Evolutionary conservation across 495 filamentous ascomycete species (phyloP), one percentile per base, ranked within the genome.

Genomic region (Evernia prunastri): DNA sequence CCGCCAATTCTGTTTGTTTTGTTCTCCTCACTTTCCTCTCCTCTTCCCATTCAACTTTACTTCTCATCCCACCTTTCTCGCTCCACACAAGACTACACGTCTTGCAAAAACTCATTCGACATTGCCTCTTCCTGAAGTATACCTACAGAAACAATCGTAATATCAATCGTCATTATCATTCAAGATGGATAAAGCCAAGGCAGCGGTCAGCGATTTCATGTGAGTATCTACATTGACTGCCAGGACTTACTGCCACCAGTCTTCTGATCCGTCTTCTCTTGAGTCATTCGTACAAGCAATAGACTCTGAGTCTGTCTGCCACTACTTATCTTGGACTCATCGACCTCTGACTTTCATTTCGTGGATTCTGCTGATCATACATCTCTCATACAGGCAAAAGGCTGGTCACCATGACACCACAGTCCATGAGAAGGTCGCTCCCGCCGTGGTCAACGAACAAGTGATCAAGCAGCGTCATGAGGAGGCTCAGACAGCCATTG

Each of bases 361-460:
- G 15, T 29, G 17, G 4, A 5, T 37, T 37, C 25, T 27, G 3
- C 29, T 63, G 25, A 60, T 53, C 58, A 29, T 13, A n/a, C 4
- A 54, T 63, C 20, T 27, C 7, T 39, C 25, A n/a, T 18, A 15
- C 56, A 77, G 75, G 72, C 57, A 71, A 71, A 81, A 81, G 67
- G 66, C 78, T 36, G 84, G 84, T 64, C 81, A 84, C 63, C 75
- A 85, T 66, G 81, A 86, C 69, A 87, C 84, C 25, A 86, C 83
- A 17, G 79, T 86, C 13, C 80, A 85, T 69, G 82, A 87, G 75
- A 79, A 75, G 18, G 80, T 86, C 42, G 79, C 82, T 47, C 84
- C 85, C 1, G 82, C 86, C 12, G 76, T 89, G 23, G 77, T 76
- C 31, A 75, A 85, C 51, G 84, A 87, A 69, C 77, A 75, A 11